Percentiles rank a stretch among this genome's conserved stretches.
Evolutionary conservation across 352 stramenopile genomes (phyloP).

Genomic region (Pythium scleroteichum): DNA sequence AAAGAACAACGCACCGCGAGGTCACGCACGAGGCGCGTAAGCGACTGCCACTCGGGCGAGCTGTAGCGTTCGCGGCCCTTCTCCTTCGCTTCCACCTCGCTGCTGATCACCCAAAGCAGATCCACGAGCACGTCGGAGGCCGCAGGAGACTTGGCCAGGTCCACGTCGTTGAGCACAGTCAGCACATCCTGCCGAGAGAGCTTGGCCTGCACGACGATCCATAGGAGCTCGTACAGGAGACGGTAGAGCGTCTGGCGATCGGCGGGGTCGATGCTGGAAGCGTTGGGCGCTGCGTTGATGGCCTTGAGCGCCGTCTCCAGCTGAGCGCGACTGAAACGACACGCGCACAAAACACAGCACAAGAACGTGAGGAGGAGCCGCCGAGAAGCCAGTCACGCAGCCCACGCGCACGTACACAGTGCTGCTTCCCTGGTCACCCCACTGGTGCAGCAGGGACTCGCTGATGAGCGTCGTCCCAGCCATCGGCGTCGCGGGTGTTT

Average conservation of each 20-base stretch:
- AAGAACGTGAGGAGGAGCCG: constrained; percentile 17
- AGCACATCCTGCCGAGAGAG: constrained; percentile 72
- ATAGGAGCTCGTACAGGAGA: constrained; percentile 79
- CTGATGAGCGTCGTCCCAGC: constrained; percentile 43
- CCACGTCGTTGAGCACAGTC: constrained; percentile 63
- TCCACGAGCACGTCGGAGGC: constrained; percentile 65
- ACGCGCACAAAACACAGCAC: not conserved
- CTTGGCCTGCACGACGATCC: constrained; percentile 69
- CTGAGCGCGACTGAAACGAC: constrained; percentile 35
- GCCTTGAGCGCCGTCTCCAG: constrained; percentile 44
- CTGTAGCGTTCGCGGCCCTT: constrained; percentile 65
- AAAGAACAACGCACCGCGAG: constrained; percentile 42
- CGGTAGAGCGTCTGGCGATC: constrained; percentile 41
- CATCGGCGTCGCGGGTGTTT: constrained; percentile 14
- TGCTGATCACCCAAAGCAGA: constrained; percentile 72
- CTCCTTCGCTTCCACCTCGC: constrained; percentile 76
- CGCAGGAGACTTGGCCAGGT: constrained; percentile 41
- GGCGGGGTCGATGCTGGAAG: constrained; percentile 18
- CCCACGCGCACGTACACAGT: constrained; percentile 46
- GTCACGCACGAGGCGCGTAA: constrained; percentile 60
- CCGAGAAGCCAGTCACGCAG: not conserved
- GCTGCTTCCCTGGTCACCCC: constrained; percentile 53
- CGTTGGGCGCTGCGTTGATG: constrained; percentile 28
- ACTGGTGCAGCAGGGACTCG: constrained; percentile 62
- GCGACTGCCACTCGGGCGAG: constrained; percentile 69